Conservation (phyloP, 208 protist species). For the Plasmodiophora brassicae region DNA sequence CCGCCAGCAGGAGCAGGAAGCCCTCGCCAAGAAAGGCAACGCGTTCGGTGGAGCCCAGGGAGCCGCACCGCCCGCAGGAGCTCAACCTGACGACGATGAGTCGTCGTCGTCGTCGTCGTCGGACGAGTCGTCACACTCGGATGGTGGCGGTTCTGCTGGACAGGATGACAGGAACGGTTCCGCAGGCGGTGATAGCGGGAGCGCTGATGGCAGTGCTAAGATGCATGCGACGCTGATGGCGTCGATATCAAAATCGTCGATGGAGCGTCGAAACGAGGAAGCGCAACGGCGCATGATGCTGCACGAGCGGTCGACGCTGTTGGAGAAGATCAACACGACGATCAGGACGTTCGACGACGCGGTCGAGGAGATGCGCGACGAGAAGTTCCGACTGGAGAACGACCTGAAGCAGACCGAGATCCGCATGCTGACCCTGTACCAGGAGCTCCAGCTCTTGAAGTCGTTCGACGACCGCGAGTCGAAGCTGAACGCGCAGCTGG, state of each 20-base stretch:
- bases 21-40: background rate
- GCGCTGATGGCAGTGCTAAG: background rate
- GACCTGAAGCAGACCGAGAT: conserved; percentile 84
- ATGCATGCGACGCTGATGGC: background rate
- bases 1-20: conserved; percentile 42
- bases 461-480: conserved; percentile 76
- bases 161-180: no score
- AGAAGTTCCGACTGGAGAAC: conserved; percentile 76
- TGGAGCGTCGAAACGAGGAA: background rate
- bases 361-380: conserved; percentile 60
- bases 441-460: conserved; percentile 85
- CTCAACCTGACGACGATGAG: background rate
- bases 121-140: conserved; percentile 61
- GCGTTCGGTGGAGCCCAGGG: conserved; percentile 1
- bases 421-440: conserved; percentile 78
- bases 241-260: background rate
- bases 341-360: conserved; percentile 49
- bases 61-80: background rate
- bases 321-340: background rate
- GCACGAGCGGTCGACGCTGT: conserved; percentile 7
- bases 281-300: background rate
- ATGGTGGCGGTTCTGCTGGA: no score
- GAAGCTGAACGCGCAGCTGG: conserved; percentile 70
- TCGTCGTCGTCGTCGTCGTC: conserved; percentile 38
- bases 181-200: background rate